Conservation (phyloP, 805 yeast genomes). For the Hanseniaspora pseudoguilliermondii region DNA sequence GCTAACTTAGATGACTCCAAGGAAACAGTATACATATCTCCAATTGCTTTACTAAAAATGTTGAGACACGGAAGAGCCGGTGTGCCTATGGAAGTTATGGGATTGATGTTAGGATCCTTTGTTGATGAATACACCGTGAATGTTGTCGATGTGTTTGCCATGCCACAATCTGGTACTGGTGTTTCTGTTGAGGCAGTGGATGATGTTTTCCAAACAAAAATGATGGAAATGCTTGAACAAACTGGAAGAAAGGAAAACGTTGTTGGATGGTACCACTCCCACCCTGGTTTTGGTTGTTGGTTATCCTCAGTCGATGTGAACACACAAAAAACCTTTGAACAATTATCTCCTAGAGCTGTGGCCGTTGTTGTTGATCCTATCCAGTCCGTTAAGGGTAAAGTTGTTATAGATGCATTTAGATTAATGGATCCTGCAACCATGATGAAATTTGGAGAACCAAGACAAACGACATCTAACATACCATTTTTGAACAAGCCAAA, state of each 20-base stretch:
- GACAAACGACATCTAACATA: slow-evolving; percentile 91
- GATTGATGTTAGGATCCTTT: slow-evolving; percentile 95
- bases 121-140: slow-evolving; percentile 95
- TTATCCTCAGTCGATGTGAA: slow-evolving; percentile 91
- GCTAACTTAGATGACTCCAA: slow-evolving; percentile 85
- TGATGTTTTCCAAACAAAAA: slow-evolving; percentile 94
- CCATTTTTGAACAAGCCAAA: slow-evolving; percentile 94
- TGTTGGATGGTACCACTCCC: slow-evolving; percentile 99
- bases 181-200: slow-evolving; percentile 98
- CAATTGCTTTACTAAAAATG: slow-evolving; percentile 90
- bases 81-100: slow-evolving; percentile 86
- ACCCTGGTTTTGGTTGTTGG: slow-evolving; percentile 99
- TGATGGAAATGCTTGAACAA: slow-evolving; percentile 99
- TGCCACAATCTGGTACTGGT: slow-evolving; percentile 98
- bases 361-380: slow-evolving; percentile 98
- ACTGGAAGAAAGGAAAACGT: slow-evolving; percentile 99
- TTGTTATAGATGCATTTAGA: slow-evolving; percentile 96
- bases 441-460: slow-evolving; percentile 94
- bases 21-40: slow-evolving; percentile 91
- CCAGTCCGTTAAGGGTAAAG: slow-evolving; percentile 97
- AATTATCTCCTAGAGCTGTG: slow-evolving; percentile 86
- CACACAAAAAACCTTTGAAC: slow-evolving; percentile 96
- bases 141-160: slow-evolving; percentile 95
- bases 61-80: slow-evolving; percentile 93
- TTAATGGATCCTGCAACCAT: slow-evolving; percentile 74